Conservation (phyloP, 208 protist species). For the Wallacemonas collosoma region DNA sequence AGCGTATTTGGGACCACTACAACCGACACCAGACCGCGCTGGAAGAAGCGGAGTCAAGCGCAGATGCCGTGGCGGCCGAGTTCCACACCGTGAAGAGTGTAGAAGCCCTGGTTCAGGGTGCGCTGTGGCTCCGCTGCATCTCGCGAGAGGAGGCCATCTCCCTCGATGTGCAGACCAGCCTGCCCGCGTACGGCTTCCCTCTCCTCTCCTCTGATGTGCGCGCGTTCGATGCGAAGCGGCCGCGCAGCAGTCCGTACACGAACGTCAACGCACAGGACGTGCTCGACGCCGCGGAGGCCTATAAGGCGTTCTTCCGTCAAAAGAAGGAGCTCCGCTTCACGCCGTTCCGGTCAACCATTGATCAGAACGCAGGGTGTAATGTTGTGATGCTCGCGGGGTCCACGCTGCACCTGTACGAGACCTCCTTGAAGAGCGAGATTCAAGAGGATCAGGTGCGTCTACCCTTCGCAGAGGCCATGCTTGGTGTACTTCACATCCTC, state of each 20-base stretch:
- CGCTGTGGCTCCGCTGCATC: slow-evolving; percentile 72
- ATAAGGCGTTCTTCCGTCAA: slow-evolving; percentile 55
- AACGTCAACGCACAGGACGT: slow-evolving; percentile 66
- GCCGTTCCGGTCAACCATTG: slow-evolving; percentile 67
- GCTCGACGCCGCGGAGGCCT: slow-evolving; percentile 52
- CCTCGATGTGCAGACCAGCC: slow-evolving; percentile 23
- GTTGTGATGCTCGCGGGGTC: slow-evolving; percentile 70
- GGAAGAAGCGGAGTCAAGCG: slow-evolving; percentile 39
- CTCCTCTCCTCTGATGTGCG: slow-evolving; percentile 80
- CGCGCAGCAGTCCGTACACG: slow-evolving; percentile 39
- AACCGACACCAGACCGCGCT: slow-evolving; percentile 67
- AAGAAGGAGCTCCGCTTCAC: slow-evolving; percentile 51
- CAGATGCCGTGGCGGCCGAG: slow-evolving; percentile 30
- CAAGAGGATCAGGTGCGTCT: slow-evolving; percentile 76
- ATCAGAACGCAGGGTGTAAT: slow-evolving; percentile 70
- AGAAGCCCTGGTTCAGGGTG: slow-evolving; percentile 78
- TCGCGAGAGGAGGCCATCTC: slow-evolving; percentile 62
- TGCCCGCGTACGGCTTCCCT: slow-evolving; percentile 70
- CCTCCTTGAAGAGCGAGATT: slow-evolving; percentile 66
- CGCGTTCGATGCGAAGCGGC: slow-evolving; percentile 32
- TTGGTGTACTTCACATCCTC: slow-evolving; percentile 71
- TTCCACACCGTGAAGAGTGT: slow-evolving; percentile 78
- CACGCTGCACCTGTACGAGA: slow-evolving; percentile 85
- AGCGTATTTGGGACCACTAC: slow-evolving; percentile 69
- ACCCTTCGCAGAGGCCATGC: slow-evolving; percentile 79